These are phyloP conservation scores for Fraxinus xanthoxyloides DNA, from an alignment of 305 asterid species.

Conservation along the genomic window DNA sequence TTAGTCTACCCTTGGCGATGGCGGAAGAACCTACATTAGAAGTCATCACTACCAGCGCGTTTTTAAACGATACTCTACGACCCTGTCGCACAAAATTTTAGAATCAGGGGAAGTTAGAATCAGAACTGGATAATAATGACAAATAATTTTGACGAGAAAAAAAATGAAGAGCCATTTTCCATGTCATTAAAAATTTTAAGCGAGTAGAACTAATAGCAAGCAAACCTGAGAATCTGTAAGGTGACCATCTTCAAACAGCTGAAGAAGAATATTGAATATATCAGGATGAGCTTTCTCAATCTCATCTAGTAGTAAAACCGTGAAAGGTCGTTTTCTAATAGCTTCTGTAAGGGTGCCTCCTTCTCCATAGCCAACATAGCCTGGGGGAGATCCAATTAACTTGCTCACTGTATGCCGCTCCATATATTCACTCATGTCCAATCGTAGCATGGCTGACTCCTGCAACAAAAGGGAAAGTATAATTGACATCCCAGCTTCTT, in stretches of 20 bases:
- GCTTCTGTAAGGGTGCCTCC: slow-evolving; percentile 96
- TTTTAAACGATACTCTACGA: slow-evolving; percentile 94
- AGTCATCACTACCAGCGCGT: slow-evolving; percentile 85
- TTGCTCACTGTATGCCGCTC: slow-evolving; percentile 97
- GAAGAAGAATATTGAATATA: slow-evolving; percentile 88
- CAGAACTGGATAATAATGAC: background rate
- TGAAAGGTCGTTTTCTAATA: slow-evolving; percentile 80
- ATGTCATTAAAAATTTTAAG: background rate
- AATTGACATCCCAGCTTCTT: slow-evolving; percentile 2
- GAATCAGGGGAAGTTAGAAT: background rate
- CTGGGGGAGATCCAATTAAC: slow-evolving; percentile 99
- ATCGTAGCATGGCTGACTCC: slow-evolving; percentile 90
- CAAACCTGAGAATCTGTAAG: slow-evolving; percentile 94
- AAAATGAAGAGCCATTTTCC: background rate
- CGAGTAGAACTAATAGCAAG: background rate
- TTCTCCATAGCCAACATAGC: slow-evolving; percentile 91
- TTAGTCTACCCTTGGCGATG: slow-evolving; percentile 72
- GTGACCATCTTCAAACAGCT: slow-evolving; percentile 95
- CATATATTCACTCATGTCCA: slow-evolving; percentile 99
- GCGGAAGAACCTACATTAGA: slow-evolving; percentile 93
- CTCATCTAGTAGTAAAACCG: slow-evolving; percentile 86
- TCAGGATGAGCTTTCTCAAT: slow-evolving; percentile 98
- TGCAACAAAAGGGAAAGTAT: slow-evolving; percentile 24
- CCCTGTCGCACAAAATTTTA: slow-evolving; percentile 49
- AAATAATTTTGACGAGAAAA: background rate